These are phyloP conservation scores for Alternaria brassicae DNA, from an alignment of 2,329 filamentous ascomycete genomes.

Conservation along the genomic window DNA sequence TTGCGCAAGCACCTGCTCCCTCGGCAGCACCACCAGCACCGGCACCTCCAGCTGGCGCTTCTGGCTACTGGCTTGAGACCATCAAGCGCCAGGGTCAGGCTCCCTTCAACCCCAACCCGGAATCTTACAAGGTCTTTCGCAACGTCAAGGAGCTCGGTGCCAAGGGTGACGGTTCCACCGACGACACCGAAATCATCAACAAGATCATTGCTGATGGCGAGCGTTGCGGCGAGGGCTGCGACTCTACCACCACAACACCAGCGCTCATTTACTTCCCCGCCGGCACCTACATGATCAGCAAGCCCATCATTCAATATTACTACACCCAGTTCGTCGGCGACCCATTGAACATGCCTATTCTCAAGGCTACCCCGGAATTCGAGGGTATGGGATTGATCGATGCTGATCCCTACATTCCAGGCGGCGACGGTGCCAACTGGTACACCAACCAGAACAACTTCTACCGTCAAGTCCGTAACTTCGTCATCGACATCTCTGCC, in stretches of 20 bases:
- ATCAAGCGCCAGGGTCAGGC: constrained; percentile 73
- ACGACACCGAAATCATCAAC: constrained; percentile 92
- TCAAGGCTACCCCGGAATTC: constrained; percentile 72
- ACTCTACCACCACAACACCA: constrained; percentile 82
- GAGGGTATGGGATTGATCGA: constrained; percentile 88
- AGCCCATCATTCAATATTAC: constrained; percentile 83
- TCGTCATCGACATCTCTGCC: constrained; percentile 58
- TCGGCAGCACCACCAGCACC: constrained; percentile 22
- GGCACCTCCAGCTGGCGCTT: constrained; percentile 31
- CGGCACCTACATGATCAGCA: constrained; percentile 82
- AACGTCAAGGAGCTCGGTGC: constrained; percentile 57
- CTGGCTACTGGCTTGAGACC: constrained; percentile 72
- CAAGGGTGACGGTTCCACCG: constrained; percentile 69
- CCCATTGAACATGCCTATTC: constrained; percentile 71
- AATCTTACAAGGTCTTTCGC: constrained; percentile 67
- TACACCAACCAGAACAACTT: constrained; percentile 64
- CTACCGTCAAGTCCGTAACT: constrained; percentile 63
- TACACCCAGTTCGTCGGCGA: constrained; percentile 94
- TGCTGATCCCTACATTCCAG: constrained; percentile 78
- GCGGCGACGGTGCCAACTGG: constrained; percentile 62
- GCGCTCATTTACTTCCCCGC: constrained; percentile 91
- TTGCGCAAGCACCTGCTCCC: constrained; percentile 32
- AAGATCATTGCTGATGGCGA: constrained; percentile 76
- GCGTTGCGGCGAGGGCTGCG: constrained; percentile 81
- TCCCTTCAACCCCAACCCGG: constrained; percentile 64